Evolutionary conservation across 768 basidiomycete genomes (phyloP).

Genomic region (Pleurotus cornucopiae): DNA sequence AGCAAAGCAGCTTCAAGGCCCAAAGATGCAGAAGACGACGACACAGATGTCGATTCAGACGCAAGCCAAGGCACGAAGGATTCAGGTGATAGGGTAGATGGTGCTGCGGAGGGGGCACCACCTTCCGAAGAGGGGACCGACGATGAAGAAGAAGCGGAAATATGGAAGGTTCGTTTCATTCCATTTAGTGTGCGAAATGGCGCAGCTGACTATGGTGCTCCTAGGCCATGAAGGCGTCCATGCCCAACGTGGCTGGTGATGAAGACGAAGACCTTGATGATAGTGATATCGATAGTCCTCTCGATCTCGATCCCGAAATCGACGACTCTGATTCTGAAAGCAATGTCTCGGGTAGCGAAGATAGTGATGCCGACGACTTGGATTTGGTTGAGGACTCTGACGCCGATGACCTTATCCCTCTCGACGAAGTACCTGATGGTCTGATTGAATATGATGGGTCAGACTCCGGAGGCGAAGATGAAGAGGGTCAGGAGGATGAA

Average conservation of each 20-base stretch:
- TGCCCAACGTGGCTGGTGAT: constrained; percentile 59
- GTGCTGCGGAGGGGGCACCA: constrained; percentile 22
- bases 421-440: constrained; percentile 50
- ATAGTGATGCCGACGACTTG: constrained; percentile 40
- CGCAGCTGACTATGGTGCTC: neutral
- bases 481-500: constrained; percentile 30
- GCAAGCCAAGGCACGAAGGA: constrained; percentile 39
- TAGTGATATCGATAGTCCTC: constrained; percentile 22
- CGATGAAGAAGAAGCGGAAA: constrained; percentile 60
- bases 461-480: constrained; percentile 31
- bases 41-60: constrained; percentile 31
- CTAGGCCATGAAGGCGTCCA: constrained; percentile 86
- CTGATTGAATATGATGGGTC: constrained; percentile 61
- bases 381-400: constrained; percentile 65
- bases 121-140: constrained; percentile 32
- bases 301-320: constrained; percentile 18
- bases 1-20: constrained; percentile 40
- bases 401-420: constrained; percentile 62
- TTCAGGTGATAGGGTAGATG: constrained; percentile 35
- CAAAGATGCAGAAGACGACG: constrained; percentile 27
- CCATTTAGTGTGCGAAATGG: too few species aligned
- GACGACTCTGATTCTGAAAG: constrained; percentile 22
- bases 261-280: constrained; percentile 36
- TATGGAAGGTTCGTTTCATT: constrained; percentile 74
- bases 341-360: constrained; percentile 8